phyloP scores from a whole-genome alignment of 2,329 filamentous ascomycete genomes.

The Elsinoe necatrix region DNA sequence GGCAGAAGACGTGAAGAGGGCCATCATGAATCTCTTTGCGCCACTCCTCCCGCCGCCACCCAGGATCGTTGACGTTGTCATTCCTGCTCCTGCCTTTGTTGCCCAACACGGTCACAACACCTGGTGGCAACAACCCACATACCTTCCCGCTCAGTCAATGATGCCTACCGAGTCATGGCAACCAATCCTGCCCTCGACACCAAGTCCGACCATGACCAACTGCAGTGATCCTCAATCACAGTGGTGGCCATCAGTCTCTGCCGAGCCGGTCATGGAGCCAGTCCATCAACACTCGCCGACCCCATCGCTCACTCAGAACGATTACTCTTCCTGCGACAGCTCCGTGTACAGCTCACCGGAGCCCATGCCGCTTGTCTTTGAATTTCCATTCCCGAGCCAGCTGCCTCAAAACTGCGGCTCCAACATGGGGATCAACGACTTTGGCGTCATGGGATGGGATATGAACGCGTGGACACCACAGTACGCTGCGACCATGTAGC shows the following conservation, averaged over 20 bases:
- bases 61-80: constrained; percentile 79
- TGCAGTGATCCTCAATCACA: constrained; percentile 62
- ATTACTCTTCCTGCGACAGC: constrained; percentile 43
- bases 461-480: constrained; percentile 71
- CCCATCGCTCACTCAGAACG: constrained; percentile 70
- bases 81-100: constrained; percentile 61
- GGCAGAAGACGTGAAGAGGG: constrained; percentile 86
- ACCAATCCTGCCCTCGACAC: constrained; percentile 80
- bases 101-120: constrained; percentile 43
- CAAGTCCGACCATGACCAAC: constrained; percentile 59
- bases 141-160: constrained; percentile 45
- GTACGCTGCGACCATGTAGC: constrained; percentile 74
- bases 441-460: constrained; percentile 76
- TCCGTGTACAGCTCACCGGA: constrained; percentile 68
- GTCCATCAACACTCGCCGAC: constrained; percentile 66
- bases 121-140: constrained; percentile 72
- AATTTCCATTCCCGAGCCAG: constrained; percentile 78
- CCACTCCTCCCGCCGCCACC: constrained; percentile 81
- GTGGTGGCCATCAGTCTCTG: constrained; percentile 40
- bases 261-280: constrained; percentile 58
- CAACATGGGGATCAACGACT: constrained; percentile 52
- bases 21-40: constrained; percentile 74
- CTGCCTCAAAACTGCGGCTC: constrained; percentile 76
- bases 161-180: constrained; percentile 72
- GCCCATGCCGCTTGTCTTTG: constrained; percentile 63